Base-by-base conservation (phyloP, 176 grass and related monocot species). In the Rhynchospora breviuscula region DNA sequence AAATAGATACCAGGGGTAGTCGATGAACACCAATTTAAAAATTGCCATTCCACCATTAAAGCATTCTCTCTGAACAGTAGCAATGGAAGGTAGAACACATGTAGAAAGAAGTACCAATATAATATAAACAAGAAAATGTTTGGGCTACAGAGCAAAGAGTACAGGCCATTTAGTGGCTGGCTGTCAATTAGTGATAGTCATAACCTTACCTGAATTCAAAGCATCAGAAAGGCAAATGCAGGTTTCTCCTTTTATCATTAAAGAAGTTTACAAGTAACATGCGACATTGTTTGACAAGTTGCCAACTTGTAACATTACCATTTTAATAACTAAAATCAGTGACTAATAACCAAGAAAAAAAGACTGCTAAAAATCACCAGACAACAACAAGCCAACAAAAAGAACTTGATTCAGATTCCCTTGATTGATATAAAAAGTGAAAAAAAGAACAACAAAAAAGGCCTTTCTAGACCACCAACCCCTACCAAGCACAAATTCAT, bases 301-400 rank as follows among this genome's bases (percentile, higher is more conserved):
- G 45, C 12, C 46, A 67, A 21, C 48, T 63, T 54, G 18, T 54
- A 81, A 81, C 52, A 60, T 21, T 44, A 81, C 43, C 43, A 63
- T 81, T 81, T 63, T 67, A 51, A 29, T 26, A 82, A 54, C 58
- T 66, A 68, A 70, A 31, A 82, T 82, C 61, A 82, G 44, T 18
- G 47, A 67, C 8, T 67, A 67, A 82, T 45, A 82, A 63, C 46
- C 45, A 67, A 45, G 7, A 14, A 15, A 51, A 82, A 51, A 67
- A 53, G 60, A 66, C 23, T 18, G 22, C 23, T 66, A 82, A 23
- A 66, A 82, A 78, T 67, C 59, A 52, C 46, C 62, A 82, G n/a
- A 2, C 58, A 66, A 53, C 45, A 82, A 68, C 56, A 67, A 66
- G 43, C 45, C 22, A 29, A 23, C 40, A 82, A 82, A 68, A 45